Base-by-base conservation (phyloP, 768 basidiomycete species). In the Tulasnella sp. region DNA sequence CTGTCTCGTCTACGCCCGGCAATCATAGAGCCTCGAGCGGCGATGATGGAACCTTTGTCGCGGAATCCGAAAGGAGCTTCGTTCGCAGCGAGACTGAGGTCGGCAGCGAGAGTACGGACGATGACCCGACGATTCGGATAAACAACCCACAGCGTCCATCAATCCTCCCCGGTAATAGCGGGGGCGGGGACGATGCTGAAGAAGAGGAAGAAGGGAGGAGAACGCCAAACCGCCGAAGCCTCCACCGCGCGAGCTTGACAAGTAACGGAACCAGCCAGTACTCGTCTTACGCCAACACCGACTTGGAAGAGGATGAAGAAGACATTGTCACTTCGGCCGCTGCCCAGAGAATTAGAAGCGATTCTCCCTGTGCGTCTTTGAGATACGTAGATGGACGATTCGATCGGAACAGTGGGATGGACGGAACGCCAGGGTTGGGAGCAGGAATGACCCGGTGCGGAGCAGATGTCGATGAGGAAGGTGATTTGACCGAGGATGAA, bases 71-170 rank as follows among this genome's bases (percentile, higher is more conserved):
- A 19, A 25, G 22, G 14, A 49, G 72, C 29, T 39, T 42, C 22
- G 6, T 19, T 12, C 39, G 22, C 11, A 73, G 72, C 42, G 54
- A 74, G 17, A 58, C 73, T 34, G 73, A 58, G 54, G 31, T 74
- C 8, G 73, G 54, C 19, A 17, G 52, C 29, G 89, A 88, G 74
- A 92, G 58, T 15, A 64, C 91, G 31, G 91, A 92, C 77, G 91
- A 93, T 77, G 91, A 93, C 81, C 91, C 91, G n/a, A 93, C 91
- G n/a, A 91, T 93, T 78, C 86, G 90, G 37, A 88, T 74, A 25
- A 74, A 52, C 73, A 74, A 9, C 88, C 14, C 81, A 25, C 29
- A 82, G 6, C 82, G 83, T 74, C 86, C 86, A 14, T 82, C 82
- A 29, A 82, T 82, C 22, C 54, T 79, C 73, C 82, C 81, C 9